A percentile compares a stretch with the other conserved stretches of the same genome.
phyloP scores from a whole-genome alignment of 176 grass and related monocot genomes.

The Avena insularis region DNA sequence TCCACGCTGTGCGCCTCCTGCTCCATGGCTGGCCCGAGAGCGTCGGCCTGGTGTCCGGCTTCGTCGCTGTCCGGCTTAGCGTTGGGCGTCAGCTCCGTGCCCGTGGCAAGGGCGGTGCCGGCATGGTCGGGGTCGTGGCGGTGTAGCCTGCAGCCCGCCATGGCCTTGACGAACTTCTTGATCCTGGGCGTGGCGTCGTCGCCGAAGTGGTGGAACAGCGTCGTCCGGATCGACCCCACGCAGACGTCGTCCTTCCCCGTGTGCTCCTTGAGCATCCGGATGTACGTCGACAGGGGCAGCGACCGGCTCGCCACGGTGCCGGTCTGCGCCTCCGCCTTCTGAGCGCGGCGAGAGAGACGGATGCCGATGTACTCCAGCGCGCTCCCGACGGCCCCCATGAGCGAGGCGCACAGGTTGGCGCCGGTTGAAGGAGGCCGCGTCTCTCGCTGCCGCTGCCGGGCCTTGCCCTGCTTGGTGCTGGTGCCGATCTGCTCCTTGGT shows the following conservation, averaged over 20 bases:
- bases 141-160: constrained; percentile 50
- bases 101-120: constrained; percentile 45
- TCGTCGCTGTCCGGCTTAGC: constrained; percentile 52
- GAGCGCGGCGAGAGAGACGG: constrained; percentile 31
- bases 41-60: background rate
- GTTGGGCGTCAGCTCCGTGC: constrained; percentile 51
- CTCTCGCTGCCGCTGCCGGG: constrained; percentile 4
- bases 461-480: constrained; percentile 54
- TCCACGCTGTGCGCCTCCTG: constrained; percentile 44
- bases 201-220: constrained; percentile 82
- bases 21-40: constrained; percentile 25
- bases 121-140: constrained; percentile 36
- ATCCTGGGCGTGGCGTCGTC: constrained; percentile 84
- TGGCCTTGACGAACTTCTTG: constrained; percentile 84
- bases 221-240: constrained; percentile 79
- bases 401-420: constrained; percentile 40
- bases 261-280: constrained; percentile 75
- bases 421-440: constrained; percentile 20
- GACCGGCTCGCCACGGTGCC: constrained; percentile 51
- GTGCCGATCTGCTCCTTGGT: constrained; percentile 92
- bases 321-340: background rate
- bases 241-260: constrained; percentile 75
- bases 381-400: constrained; percentile 37
- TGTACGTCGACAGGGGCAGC: constrained; percentile 70
- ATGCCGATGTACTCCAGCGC: constrained; percentile 49